Percentiles rank a stretch among this genome's conserved stretches.
Evolutionary conservation across 2,329 filamentous ascomycete genomes (phyloP).

Genomic region (Sporothrix curviconia): DNA sequence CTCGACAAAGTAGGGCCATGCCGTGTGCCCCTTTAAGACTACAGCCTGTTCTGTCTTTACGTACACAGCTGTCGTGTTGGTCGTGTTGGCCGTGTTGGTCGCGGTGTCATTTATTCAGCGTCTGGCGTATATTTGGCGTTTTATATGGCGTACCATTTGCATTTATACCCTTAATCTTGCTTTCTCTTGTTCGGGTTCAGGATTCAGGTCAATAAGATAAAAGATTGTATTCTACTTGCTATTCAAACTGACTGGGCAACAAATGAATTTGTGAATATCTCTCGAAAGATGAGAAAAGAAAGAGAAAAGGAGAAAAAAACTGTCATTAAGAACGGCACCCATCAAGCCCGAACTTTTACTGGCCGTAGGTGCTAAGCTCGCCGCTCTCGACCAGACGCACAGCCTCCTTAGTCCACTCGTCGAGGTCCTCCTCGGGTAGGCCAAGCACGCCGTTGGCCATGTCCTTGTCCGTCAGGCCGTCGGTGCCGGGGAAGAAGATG

Average conservation of each 20-base stretch:
- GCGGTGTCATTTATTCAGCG: background rate
- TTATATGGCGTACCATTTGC: background rate
- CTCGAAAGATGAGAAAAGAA: too few species aligned
- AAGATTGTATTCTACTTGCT: background rate
- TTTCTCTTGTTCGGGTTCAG: too few species aligned
- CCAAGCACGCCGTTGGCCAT: constrained; percentile 34
- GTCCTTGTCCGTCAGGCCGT: constrained; percentile 43
- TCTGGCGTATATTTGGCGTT: too few species aligned
- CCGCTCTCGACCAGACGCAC: constrained; percentile 9
- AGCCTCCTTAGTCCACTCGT: constrained; percentile 17
- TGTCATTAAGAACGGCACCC: too few species aligned
- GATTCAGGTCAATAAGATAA: background rate
- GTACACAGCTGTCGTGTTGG: background rate
- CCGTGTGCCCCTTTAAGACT: too few species aligned
- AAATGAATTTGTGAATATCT: background rate
- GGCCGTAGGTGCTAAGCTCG: constrained; percentile 10
- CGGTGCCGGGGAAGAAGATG: constrained; percentile 43
- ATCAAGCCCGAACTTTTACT: background rate
- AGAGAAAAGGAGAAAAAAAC: too few species aligned
- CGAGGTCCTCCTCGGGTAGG: constrained; percentile 29
- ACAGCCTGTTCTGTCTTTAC: background rate
- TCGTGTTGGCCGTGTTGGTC: too few species aligned
- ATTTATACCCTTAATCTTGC: background rate
- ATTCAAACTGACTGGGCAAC: background rate
- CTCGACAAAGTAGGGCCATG: background rate